phyloP scores from a whole-genome alignment of 495 filamentous ascomycete species.

The Podospora sp. region DNA sequence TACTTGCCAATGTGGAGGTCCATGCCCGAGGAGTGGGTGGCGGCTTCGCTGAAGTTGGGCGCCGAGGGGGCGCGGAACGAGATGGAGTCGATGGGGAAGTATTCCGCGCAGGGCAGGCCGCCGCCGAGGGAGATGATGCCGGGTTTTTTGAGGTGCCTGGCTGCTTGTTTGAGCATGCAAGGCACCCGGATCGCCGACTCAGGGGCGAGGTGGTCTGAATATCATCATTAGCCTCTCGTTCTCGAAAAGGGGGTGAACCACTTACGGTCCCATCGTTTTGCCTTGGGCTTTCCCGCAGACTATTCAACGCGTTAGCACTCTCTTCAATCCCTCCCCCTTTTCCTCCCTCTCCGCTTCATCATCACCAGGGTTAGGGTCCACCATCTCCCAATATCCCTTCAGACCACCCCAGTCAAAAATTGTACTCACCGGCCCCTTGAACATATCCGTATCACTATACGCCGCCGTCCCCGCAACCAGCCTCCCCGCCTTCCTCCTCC shows the following conservation, averaged over 20 bases:
- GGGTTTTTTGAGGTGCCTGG: slow-evolving; percentile 67
- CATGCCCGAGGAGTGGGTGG: slow-evolving; percentile 55
- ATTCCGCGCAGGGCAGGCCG: slow-evolving; percentile 82
- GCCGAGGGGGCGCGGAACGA: slow-evolving; percentile 39
- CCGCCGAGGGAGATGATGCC: slow-evolving; percentile 87
- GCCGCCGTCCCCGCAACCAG: slow-evolving; percentile 78
- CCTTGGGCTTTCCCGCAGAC: slow-evolving; percentile 66
- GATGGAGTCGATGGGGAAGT: slow-evolving; percentile 69
- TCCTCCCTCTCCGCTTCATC: not conserved
- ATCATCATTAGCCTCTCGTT: slow-evolving; percentile 19
- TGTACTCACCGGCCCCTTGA: slow-evolving; percentile 66
- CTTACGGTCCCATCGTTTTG: slow-evolving; percentile 85
- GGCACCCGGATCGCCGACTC: slow-evolving; percentile 60
- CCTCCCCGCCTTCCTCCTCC: slow-evolving; percentile 68
- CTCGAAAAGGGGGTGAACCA: slow-evolving; percentile 22
- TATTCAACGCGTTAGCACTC: slow-evolving; percentile 22
- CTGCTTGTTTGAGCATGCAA: slow-evolving; percentile 77
- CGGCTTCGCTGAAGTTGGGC: slow-evolving; percentile 69
- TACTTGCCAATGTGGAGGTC: slow-evolving; percentile 75
- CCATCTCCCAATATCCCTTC: not conserved
- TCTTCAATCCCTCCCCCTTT: not conserved
- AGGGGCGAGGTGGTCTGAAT: slow-evolving; percentile 51
- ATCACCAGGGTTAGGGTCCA: slow-evolving; percentile 17
- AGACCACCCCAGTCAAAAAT: not conserved
- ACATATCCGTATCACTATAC: slow-evolving; percentile 75